Conservation (phyloP, 2,329 filamentous ascomycete genomes). For the Pseudonectria buxi region DNA sequence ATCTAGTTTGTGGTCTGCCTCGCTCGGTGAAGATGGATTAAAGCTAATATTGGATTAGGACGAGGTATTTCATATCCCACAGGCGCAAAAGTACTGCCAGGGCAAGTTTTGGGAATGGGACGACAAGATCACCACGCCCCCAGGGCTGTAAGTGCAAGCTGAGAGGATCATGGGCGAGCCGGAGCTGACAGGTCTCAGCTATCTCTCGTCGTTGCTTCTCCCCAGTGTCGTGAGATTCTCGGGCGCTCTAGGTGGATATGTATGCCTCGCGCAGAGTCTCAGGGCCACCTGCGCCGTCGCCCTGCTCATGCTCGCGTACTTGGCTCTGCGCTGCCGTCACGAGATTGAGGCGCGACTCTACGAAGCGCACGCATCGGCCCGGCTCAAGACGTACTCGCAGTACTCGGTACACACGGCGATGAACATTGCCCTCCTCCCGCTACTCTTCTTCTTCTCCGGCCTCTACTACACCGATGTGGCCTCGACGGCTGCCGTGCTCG, state of each 20-base stretch:
- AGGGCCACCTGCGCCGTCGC: slow-evolving; percentile 42
- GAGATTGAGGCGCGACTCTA: slow-evolving; percentile 40
- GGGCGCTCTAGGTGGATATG: slow-evolving; percentile 8
- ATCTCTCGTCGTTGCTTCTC: slow-evolving; percentile 35
- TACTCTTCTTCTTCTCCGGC: slow-evolving; percentile 91
- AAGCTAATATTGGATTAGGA: slow-evolving; percentile 47
- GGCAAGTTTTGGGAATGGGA: slow-evolving; percentile 77
- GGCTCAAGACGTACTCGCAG: slow-evolving; percentile 24
- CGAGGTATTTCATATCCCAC: slow-evolving; percentile 82
- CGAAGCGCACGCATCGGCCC: slow-evolving; percentile 13
- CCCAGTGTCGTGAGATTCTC: slow-evolving; percentile 14
- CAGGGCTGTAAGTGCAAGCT: slow-evolving; percentile 58
- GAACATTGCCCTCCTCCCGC: slow-evolving; percentile 79
- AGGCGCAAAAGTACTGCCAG: slow-evolving; percentile 80
- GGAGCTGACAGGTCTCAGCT: slow-evolving; percentile 27
- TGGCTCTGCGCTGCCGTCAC: slow-evolving; percentile 46
- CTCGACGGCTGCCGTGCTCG: slow-evolving; percentile 68
- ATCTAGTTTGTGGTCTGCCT: slow-evolving; percentile 37
- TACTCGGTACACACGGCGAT: slow-evolving; percentile 56
- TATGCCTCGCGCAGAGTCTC: slow-evolving; percentile 30
- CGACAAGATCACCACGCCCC: slow-evolving; percentile 94
- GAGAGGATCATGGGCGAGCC: background rate
- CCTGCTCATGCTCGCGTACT: slow-evolving; percentile 32
- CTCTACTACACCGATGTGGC: slow-evolving; percentile 93
- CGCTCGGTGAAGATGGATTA: background rate